Percentiles rank a stretch among this genome's conserved stretches.
Evolutionary conservation across 768 basidiomycete genomes (phyloP).

Genomic region (Hericium rajendrae): DNA sequence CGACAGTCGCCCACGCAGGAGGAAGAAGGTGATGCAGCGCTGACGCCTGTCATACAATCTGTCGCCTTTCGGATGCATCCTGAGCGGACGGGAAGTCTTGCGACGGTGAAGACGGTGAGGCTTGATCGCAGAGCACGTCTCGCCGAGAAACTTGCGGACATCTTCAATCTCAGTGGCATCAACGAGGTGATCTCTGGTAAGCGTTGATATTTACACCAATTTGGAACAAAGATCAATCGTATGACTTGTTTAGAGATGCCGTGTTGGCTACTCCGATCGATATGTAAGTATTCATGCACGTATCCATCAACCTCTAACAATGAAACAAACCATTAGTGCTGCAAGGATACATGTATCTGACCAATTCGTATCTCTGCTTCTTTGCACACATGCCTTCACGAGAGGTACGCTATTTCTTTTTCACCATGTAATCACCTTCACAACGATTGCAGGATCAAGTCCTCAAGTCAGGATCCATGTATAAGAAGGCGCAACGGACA

Average conservation of each 20-base stretch:
- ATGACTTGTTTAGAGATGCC: slow-evolving; percentile 59
- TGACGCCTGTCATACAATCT: slow-evolving; percentile 4
- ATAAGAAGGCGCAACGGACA: slow-evolving; percentile 80
- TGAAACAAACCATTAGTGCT: slow-evolving; percentile 45
- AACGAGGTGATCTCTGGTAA: slow-evolving; percentile 78
- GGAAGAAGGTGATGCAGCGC: neutral
- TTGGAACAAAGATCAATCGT: neutral
- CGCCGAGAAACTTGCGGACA: slow-evolving; percentile 81
- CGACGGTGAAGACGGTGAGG: slow-evolving; percentile 68
- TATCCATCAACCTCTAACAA: neutral
- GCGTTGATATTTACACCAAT: slow-evolving; percentile 17
- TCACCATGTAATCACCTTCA: neutral
- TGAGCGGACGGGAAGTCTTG: slow-evolving; percentile 31
- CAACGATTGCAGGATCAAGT: slow-evolving; percentile 62
- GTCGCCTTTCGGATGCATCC: slow-evolving; percentile 5
- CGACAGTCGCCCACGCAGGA: neutral
- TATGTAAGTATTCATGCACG: slow-evolving; percentile 48
- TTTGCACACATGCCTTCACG: slow-evolving; percentile 89
- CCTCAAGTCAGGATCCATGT: slow-evolving; percentile 83
- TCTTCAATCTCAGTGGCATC: slow-evolving; percentile 76
- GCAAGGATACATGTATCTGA: slow-evolving; percentile 97
- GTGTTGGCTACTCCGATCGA: slow-evolving; percentile 86
- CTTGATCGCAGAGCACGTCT: slow-evolving; percentile 58
- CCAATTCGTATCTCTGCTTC: slow-evolving; percentile 89
- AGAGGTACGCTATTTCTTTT: slow-evolving; percentile 45